Percentiles rank a stretch among this genome's conserved stretches.
Conservation (phyloP, 1,139 yeast genomes). For the Blastobotrys ciferrii region DNA sequence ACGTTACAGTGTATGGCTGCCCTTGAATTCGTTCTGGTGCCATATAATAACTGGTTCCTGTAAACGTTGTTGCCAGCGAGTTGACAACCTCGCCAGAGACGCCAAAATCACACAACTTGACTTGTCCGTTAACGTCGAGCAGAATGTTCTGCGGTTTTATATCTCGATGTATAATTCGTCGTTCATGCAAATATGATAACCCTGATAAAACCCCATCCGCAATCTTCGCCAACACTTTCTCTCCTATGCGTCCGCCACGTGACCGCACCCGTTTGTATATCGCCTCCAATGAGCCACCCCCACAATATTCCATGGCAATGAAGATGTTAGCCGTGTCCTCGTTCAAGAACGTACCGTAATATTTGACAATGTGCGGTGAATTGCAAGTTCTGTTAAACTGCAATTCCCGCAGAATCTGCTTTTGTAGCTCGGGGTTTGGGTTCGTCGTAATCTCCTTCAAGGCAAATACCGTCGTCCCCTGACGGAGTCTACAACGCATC, state of each 20-base stretch:
- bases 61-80: slow-evolving; percentile 91
- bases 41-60: slow-evolving; percentile 97
- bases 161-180: slow-evolving; percentile 84
- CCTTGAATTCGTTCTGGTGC: slow-evolving; percentile 97
- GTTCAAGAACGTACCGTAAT: slow-evolving; percentile 86
- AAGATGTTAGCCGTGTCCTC: slow-evolving; percentile 73
- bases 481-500: slow-evolving; percentile 61
- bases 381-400: slow-evolving; percentile 81
- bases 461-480: slow-evolving; percentile 69
- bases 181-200: slow-evolving; percentile 80
- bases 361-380: slow-evolving; percentile 81
- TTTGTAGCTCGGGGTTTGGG: slow-evolving; percentile 76
- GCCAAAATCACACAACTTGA: slow-evolving; percentile 96
- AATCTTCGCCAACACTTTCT: slow-evolving; percentile 84
- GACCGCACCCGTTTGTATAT: slow-evolving; percentile 65
- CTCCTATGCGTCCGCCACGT: slow-evolving; percentile 84
- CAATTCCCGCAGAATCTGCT: slow-evolving; percentile 83
- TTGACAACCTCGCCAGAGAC: slow-evolving; percentile 96
- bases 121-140: slow-evolving; percentile 70
- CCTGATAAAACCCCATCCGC: slow-evolving; percentile 86
- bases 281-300: slow-evolving; percentile 86
- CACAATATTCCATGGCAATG: slow-evolving; percentile 97
- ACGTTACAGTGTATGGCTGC: slow-evolving; percentile 88
- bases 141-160: slow-evolving; percentile 89
- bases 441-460: slow-evolving; percentile 75